phyloP scores from a whole-genome alignment of 441 rosid species.

The Erodium trifolium region DNA sequence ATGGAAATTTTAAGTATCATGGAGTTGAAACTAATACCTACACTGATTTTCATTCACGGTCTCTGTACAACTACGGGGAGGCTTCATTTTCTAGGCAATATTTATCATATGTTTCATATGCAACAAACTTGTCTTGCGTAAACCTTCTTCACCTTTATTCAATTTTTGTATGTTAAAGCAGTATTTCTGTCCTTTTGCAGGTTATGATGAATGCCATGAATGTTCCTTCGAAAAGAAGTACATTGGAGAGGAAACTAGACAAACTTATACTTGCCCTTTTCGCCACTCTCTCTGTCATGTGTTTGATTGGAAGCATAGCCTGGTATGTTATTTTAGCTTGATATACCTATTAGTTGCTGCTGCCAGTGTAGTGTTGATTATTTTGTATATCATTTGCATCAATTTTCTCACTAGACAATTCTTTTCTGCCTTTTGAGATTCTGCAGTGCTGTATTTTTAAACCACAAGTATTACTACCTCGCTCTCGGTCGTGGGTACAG shows the following conservation, averaged over 20 bases:
- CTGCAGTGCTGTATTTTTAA: slow-evolving; percentile 80
- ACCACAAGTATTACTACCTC: slow-evolving; percentile 58
- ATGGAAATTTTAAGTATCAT: slow-evolving; percentile 4
- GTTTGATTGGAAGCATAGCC: slow-evolving; percentile 84
- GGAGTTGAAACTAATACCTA: slow-evolving; percentile 11
- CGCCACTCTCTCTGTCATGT: slow-evolving; percentile 76
- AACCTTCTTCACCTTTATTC: not conserved
- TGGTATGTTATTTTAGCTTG: slow-evolving; percentile 39
- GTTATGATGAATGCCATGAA: slow-evolving; percentile 99
- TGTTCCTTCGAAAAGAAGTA: slow-evolving; percentile 98
- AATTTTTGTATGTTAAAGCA: slow-evolving; percentile 10
- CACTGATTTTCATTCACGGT: slow-evolving; percentile 6
- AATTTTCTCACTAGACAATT: not conserved
- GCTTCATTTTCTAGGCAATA: not conserved
- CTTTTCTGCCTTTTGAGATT: slow-evolving; percentile 19
- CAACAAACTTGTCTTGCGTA: not conserved
- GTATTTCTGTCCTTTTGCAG: slow-evolving; percentile 35
- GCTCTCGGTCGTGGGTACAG: slow-evolving; percentile 34
- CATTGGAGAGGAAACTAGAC: slow-evolving; percentile 97
- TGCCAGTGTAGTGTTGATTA: not conserved
- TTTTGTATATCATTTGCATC: not conserved
- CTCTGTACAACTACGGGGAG: not conserved
- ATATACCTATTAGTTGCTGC: slow-evolving; percentile 12
- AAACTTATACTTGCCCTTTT: slow-evolving; percentile 87
- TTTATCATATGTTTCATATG: not conserved